Evolutionary conservation across 2,329 filamentous ascomycete genomes (phyloP).

Genomic region (Xylariaceae sp.): DNA sequence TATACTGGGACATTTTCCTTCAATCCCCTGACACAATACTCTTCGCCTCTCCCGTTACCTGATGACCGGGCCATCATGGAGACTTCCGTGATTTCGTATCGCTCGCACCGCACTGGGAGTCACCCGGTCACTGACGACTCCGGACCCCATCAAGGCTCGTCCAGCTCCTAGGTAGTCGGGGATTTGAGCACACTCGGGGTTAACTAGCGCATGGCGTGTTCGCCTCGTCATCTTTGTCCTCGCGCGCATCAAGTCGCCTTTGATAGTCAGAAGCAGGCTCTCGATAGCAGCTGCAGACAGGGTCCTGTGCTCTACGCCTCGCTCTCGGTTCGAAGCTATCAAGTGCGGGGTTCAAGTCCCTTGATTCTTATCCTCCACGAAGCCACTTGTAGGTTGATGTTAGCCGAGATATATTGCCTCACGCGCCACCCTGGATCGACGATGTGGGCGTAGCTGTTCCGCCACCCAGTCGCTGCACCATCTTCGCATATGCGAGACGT

Average conservation of each 20-base stretch:
- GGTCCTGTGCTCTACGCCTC: too few relatives aligned
- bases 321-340: neutral
- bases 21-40: too few relatives aligned
- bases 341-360: neutral
- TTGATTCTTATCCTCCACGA: neutral
- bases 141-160: neutral
- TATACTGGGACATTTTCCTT: too few relatives aligned
- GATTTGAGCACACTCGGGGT: neutral
- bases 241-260: neutral
- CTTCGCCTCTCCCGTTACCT: too few relatives aligned
- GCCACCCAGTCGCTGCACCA: neutral
- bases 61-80: too few relatives aligned
- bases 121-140: neutral
- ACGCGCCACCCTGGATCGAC: neutral
- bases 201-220: neutral
- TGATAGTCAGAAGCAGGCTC: neutral
- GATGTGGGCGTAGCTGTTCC: neutral
- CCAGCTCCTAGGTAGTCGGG: too few relatives aligned
- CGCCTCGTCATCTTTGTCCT: neutral
- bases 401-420: neutral
- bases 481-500: too few relatives aligned
- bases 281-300: neutral
- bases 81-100: too few relatives aligned
- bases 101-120: neutral
- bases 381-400: too few relatives aligned